Conservation (phyloP, 2,329 filamentous ascomycete genomes). For the Tolypocladium album region DNA sequence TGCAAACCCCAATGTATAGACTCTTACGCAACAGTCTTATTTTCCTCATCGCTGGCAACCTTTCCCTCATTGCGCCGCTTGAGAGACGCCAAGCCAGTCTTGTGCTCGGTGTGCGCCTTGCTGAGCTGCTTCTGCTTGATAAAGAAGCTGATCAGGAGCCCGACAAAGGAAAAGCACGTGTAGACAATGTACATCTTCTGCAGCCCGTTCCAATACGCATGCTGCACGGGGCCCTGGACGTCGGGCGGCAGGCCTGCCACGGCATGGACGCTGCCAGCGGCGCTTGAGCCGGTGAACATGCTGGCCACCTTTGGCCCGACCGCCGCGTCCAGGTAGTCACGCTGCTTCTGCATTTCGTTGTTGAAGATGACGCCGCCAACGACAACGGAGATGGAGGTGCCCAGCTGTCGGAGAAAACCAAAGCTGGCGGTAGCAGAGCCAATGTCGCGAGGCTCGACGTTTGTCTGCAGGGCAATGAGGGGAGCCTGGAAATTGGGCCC, state of each 20-base stretch:
- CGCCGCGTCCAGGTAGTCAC: conserved; percentile 31
- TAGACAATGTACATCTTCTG: conserved; percentile 49
- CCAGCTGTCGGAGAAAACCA: conserved; percentile 57
- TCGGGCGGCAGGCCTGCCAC: conserved; percentile 39
- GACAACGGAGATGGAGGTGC: conserved; percentile 57
- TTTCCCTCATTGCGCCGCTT: conserved; percentile 17
- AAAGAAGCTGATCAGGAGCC: conserved; percentile 34
- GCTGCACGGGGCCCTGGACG: conserved; percentile 30
- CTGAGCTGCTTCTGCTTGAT: conserved; percentile 39
- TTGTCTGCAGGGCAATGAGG: conserved; percentile 56
- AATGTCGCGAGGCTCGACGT: conserved; percentile 50
- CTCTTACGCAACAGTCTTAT: conserved; percentile 1
- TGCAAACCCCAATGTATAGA: neutral
- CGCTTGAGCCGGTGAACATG: conserved; percentile 45
- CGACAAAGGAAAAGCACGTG: conserved; percentile 35
- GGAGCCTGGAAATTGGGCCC: conserved; percentile 61
- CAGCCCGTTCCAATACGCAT: conserved; percentile 38
- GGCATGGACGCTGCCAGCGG: conserved; percentile 48
- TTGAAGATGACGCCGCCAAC: conserved; percentile 72
- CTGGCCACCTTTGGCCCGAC: conserved; percentile 40
- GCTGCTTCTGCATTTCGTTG: conserved; percentile 55
- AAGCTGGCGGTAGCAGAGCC: conserved; percentile 60
- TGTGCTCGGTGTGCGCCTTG: conserved; percentile 45
- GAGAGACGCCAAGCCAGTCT: conserved; percentile 42
- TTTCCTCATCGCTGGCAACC: conserved; percentile 1